These are phyloP conservation scores for Scenedesmus sp. DNA, from an alignment of 163 green algal species.

Conservation along the genomic window DNA sequence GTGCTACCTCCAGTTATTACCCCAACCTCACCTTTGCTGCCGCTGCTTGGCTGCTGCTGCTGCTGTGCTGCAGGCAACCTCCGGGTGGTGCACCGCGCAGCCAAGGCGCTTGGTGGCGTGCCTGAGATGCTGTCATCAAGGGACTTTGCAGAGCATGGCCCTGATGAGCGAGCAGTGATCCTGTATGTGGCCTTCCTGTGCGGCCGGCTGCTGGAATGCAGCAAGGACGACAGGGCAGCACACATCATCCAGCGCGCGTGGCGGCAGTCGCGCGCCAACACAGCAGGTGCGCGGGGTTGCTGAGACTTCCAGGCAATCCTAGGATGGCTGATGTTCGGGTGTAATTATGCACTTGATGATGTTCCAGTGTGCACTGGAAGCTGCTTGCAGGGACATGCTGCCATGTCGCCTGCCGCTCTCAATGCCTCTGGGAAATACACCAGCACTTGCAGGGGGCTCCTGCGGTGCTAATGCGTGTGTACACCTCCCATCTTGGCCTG, in stretches of 20 bases:
- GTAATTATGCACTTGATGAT: too few species aligned
- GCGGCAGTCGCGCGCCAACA: constrained; percentile 10
- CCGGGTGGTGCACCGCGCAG: constrained; percentile 62
- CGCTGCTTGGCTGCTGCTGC: not conserved
- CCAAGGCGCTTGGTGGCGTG: constrained; percentile 68
- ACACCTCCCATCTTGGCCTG: not conserved
- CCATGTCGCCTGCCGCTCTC: not conserved
- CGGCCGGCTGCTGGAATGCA: constrained; percentile 77
- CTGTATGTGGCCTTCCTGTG: constrained; percentile 82
- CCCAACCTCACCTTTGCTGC: not conserved
- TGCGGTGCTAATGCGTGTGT: not conserved
- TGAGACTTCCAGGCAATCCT: not conserved
- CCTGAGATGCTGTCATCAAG: constrained; percentile 72
- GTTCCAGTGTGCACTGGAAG: not conserved
- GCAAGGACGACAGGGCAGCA: constrained; percentile 79
- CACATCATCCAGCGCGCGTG: constrained; percentile 67
- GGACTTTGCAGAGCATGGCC: constrained; percentile 68
- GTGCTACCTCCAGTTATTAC: not conserved
- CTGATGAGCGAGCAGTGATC: constrained; percentile 75
- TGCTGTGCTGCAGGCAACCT: constrained; percentile 66
- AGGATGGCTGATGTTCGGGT: too few species aligned
- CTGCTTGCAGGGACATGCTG: not conserved
- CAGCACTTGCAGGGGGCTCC: not conserved
- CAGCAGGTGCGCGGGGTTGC: constrained; percentile 4
- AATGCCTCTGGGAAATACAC: not conserved